Base-by-base conservation (phyloP, 23 red algal species). In the Cyanidium caldarium region DNA sequence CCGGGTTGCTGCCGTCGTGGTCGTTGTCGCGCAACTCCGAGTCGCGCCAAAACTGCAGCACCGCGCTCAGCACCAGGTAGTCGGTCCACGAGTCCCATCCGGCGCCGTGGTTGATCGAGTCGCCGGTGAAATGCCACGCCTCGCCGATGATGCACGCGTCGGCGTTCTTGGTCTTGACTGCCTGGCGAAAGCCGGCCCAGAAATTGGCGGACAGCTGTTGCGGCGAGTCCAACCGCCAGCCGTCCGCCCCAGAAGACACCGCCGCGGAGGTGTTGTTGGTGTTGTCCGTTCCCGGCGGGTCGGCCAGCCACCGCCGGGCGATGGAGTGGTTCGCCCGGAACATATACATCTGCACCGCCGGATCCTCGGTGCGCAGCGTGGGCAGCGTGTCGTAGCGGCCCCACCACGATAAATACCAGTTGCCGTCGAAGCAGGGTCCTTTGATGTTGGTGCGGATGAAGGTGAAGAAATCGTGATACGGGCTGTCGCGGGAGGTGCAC, bases 81-180 rank as follows among this genome's bases (percentile, higher is more conserved):
- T 66, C 40, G 16, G 58, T 66, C 3, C 35, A 38, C 13, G 58
- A 66, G 40, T 66, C 58, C 58, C 58, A 66, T 23, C 40, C 58
- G 15, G 15, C 37, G 58, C 58, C 58, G 20, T 66, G 58, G 40
- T 66, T 66, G 58, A 66, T 66, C 37, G 37, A 66, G 14, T 66
- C 58, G n/a, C 58, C 58, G 13, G 58, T 66, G 35, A 35, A 66
- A 66, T 66, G 58, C 58, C 58, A 66, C 1, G 58, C 58, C 40
- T 66, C 58, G 7, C 58, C 58, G 40, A 66, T 38, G 40, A 66
- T 66, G 40, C 37, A 66, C 17, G 58, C 58, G 40, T 66, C 58
- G 16, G 58, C 15, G 37, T 66, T 66, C 17, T 38, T 38, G 37
- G 37, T 35, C 14, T 66, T 66, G 37, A 66, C 58, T 1, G 58